Evolutionary conservation across 164 flowering plant genomes (phyloP), one percentile per base, ranked within the genome.

Genomic region (Saururus chinensis): DNA sequence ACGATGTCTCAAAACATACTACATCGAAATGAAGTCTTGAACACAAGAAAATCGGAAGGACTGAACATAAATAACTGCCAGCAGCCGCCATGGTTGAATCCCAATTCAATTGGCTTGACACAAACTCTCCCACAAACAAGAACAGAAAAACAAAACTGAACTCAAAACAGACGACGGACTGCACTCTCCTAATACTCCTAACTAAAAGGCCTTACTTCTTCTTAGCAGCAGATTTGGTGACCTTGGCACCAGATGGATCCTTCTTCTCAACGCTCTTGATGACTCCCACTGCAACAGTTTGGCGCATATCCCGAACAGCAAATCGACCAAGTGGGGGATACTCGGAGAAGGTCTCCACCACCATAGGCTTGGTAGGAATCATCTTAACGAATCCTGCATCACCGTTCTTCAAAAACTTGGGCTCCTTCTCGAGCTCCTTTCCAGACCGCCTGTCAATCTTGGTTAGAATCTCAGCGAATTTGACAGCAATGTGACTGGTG

Each of bases 351-450:
- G 64, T 62, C 64, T 62, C 64, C 37, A 68, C 71, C 24, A 68
- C 71, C 67, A 63, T 68, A 52, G 71, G 71, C 59, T 68, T 68
- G 42, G 66, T 63, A 59, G 71, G 71, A 63, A 68, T 63, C 71
- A 68, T 68, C 71, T 63, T 68, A 23, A 68, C 71, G 6, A 63
- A 52, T 23, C 71, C 71, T 24, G 71, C 71, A 59, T 68, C 71
- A 4, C 71, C 67, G 22, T 68, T 68, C 71, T 68, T 68, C 67
- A 68, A 59, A 40, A 68, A 68, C 65, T 68, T 68, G 56, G 68
- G 68, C 59, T 63, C 69, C 61, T 66, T 66, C 62, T 66, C 68
- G 22, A 66, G 57, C 61, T 66, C 69, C 53, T 66, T 66, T 19
- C 64, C 60, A 23, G 69, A 66, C 19, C 70, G 70, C 54, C 60